Evolutionary conservation across 1,284 basidiomycete species (phyloP), one percentile per base, ranked within the genome.

Genomic region (Boletus semigastroideus): DNA sequence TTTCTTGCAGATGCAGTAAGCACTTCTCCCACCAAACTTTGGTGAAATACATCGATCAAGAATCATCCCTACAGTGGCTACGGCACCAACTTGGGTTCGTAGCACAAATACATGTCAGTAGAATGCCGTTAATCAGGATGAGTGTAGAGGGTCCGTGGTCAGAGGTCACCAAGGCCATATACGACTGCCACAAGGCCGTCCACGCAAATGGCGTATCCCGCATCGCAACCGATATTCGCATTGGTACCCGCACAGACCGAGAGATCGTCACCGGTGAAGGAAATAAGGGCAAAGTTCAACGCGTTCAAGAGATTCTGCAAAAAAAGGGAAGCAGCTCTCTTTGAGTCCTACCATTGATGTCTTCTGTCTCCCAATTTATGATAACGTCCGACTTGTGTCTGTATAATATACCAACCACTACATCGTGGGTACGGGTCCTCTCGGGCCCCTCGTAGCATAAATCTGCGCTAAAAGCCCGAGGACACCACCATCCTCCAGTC

Each of bases 121-220:
- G 46, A 27, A 31, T 42, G n/a, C 41, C 53, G 30, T 48, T 53
- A 48, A 57, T 34, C 54, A 27, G 22, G 13, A 33, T 33, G 22
- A 12, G 16, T 12, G 16, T 60, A 90, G 89, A 92, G 69, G 92
- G 93, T 3, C 86, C 90, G 0, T 94, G 93, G 92, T 79, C 80
- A 30, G 76, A 83, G 51, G 94, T 97, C 49, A 80, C 77, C 49
- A 75, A 87, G 60, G 87, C 86, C 1, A 92, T 93, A 52, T 87
- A 92, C 55, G 90, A 89, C 53, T 95, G 93, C 64, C 94, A 97
- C 66, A 80, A 79, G 19, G 94, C 93, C 0, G 89, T 96, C 0
- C 94, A 96, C 63, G 83, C 80, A 2, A 78, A 80, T 64, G 90
- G 89, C 31, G 82, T 82, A 1, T 82, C 82, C 19, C 82, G 90